These are phyloP conservation scores for Chalciporus pseudorubinellus DNA, from an alignment of 768 basidiomycete genomes.

Conservation along the genomic window DNA sequence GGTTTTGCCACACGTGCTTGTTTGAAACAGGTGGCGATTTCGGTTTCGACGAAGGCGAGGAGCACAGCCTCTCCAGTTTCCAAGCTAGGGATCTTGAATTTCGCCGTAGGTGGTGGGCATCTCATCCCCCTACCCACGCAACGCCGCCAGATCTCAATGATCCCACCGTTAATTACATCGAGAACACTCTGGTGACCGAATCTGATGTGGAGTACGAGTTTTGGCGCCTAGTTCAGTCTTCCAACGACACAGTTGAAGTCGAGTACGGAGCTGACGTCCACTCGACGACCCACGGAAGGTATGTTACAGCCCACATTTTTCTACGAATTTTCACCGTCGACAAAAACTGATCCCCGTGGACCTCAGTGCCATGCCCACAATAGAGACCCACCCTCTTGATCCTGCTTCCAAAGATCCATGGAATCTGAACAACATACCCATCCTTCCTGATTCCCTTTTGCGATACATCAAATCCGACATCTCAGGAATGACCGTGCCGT, in stretches of 20 bases:
- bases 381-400: constrained; percentile 90
- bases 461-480: constrained; percentile 99
- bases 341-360: constrained; percentile 10
- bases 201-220: constrained; percentile 93
- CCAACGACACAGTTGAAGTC: constrained; percentile 89
- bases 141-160: constrained; percentile 40
- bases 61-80: constrained; percentile 89
- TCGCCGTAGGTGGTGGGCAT: constrained; percentile 82
- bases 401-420: constrained; percentile 88
- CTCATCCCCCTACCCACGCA: constrained; percentile 56
- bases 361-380: constrained; percentile 86
- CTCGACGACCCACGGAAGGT: constrained; percentile 97
- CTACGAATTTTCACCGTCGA: constrained; percentile 29
- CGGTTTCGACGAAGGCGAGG: constrained; percentile 97
- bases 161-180: constrained; percentile 53
- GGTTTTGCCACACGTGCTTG: constrained; percentile 93
- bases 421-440: constrained; percentile 98
- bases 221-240: constrained; percentile 92
- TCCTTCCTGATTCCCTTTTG: constrained; percentile 86
- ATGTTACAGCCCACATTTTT: constrained; percentile 24
- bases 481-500: constrained; percentile 98
- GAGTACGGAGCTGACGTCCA: constrained; percentile 99
- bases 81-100: constrained; percentile 90
- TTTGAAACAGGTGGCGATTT: constrained; percentile 92
- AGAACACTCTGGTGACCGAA: constrained; percentile 72